Base-by-base conservation (phyloP, 805 yeast genomes). In the Candida rishiriensis region DNA sequence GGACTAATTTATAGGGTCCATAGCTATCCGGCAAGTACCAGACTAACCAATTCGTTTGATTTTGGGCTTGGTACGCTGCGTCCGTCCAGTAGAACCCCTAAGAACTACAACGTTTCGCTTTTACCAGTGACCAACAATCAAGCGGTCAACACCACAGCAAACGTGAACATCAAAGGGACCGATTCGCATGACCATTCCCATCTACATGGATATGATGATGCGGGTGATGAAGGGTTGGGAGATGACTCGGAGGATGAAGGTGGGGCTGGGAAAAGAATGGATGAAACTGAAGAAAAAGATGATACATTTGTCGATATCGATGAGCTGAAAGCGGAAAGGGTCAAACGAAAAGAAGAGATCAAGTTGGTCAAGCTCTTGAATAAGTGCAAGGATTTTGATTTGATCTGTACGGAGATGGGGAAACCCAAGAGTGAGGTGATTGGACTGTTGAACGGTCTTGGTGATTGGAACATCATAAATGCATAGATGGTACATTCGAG, bases 1-100 rank as follows among this genome's bases (percentile, higher is more conserved):
- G 88, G 95, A 0, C 56, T 93, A 6, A 83, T 95, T 9, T 89
- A 89, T 59, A 67, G 97, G 41, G 85, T 89, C 1, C 76, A 85
- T 43, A 70, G 89, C 16, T 87, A 79, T 57, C 97, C 98, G 0
- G 66, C 87, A 1, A 61, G 78, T 41, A 68, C 63, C 31, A 61
- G 65, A 36, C 56, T 73, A 12, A 63, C 65, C n/a, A 63, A 65
- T 35, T 61, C 70, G 0, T 56, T 68, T 3, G 76, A 72, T 16
- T 14, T 47, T 15, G 54, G 52, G 12, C 35, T 50, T 29, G 46
- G 51, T 16, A 40, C 36, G 31, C 11, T 44, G 9, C 41, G 18
- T 15, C 29, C 26, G 16, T 43, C n/a, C 26, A 34, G 13, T 34
- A 32, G 34, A 40, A 36, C 29, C 16, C 9, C 10, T 13, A 49